A percentile compares a stretch with the other conserved stretches of the same genome.
phyloP scores from a whole-genome alignment of 768 basidiomycete species.

The Hygrocybe coccinea region DNA sequence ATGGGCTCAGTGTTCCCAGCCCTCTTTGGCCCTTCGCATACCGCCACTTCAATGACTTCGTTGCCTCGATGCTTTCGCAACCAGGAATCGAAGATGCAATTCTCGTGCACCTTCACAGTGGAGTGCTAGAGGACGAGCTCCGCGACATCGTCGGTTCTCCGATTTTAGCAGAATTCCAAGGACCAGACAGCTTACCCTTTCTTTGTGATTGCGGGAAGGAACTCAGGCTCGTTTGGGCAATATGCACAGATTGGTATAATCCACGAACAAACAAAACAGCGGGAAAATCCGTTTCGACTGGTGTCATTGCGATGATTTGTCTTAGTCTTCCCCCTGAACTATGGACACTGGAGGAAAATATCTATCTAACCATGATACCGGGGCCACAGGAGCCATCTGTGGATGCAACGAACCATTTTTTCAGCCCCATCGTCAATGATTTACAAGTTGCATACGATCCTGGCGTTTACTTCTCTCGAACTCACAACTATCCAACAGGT shows the following conservation, averaged over 20 bases:
- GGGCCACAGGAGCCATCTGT: constrained; percentile 31
- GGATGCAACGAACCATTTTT: constrained; percentile 30
- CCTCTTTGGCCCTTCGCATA: constrained; percentile 6
- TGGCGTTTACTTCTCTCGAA: constrained; percentile 19
- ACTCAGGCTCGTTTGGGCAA: neutral
- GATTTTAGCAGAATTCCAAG: neutral
- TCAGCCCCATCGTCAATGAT: constrained; percentile 31
- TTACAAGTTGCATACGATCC: constrained; percentile 21
- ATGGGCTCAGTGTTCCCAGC: neutral
- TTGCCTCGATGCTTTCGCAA: constrained; percentile 6
- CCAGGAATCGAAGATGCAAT: constrained; percentile 9
- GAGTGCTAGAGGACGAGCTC: neutral
- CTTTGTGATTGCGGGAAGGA: neutral
- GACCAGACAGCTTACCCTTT: neutral
- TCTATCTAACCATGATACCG: constrained; percentile 26
- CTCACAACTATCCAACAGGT: constrained; percentile 12
- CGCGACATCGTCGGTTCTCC: neutral
- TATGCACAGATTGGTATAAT: constrained; percentile 1
- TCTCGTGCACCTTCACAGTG: neutral
- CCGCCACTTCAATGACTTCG: constrained; percentile 6
- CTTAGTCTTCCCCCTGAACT: neutral
- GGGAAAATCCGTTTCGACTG: neutral
- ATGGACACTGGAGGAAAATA: constrained; percentile 20
- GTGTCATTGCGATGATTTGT: constrained; percentile 1
- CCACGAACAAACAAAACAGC: neutral